Conservation (phyloP, 2,329 filamentous ascomycete genomes). For the Trichoderma sp. region DNA sequence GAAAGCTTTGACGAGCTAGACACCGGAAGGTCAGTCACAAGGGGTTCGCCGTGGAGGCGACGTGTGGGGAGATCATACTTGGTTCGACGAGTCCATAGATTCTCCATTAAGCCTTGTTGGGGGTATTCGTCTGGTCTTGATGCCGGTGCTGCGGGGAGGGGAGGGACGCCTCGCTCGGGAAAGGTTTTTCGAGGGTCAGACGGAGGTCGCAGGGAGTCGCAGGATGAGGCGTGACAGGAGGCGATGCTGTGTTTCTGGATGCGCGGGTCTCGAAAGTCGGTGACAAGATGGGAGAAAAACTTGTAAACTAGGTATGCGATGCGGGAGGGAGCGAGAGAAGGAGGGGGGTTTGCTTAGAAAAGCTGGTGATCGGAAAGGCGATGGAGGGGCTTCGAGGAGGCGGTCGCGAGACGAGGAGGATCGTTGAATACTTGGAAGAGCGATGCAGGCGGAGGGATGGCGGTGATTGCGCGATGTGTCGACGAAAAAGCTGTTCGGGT, state of each 20-base stretch:
- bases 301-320: constrained; percentile 2
- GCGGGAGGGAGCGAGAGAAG: constrained; percentile 10
- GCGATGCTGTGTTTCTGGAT: background rate
- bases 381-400: constrained; percentile 18
- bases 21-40: constrained; percentile 25
- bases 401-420: constrained; percentile 2
- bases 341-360: background rate
- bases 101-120: constrained; percentile 54
- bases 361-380: background rate
- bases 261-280: constrained; percentile 13
- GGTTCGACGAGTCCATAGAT: constrained; percentile 77
- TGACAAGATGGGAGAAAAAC: background rate
- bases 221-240: background rate
- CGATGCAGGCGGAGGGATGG: background rate
- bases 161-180: constrained; percentile 27
- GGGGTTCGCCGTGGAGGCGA: background rate
- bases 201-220: constrained; percentile 2
- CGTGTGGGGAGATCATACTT: constrained; percentile 57
- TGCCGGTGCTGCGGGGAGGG: constrained; percentile 18
- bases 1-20: constrained; percentile 84
- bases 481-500: constrained; percentile 1
- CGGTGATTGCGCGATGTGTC: constrained; percentile 10
- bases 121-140: constrained; percentile 18
- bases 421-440: background rate
- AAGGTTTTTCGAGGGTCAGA: constrained; percentile 23